phyloP scores from a whole-genome alignment of 371 early-diverging fungal species.

The Syncephalastrum sp. region DNA sequence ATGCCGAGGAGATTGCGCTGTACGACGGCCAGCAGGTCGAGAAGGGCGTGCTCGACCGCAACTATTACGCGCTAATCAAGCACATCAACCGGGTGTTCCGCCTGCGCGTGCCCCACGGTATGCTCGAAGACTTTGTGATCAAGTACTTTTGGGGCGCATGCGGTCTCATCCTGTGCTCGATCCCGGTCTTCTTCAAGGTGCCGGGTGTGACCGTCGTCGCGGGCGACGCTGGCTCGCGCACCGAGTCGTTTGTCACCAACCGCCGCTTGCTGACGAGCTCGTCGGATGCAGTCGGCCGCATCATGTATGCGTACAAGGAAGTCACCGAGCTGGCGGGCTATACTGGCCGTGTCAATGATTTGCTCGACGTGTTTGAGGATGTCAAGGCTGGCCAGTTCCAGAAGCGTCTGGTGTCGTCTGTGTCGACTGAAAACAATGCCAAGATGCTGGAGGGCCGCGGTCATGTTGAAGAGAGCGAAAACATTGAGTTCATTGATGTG shows the following conservation, averaged over 20 bases:
- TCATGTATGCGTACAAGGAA: slow-evolving; percentile 92
- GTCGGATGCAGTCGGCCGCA: slow-evolving; percentile 88
- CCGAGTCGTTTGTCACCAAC: slow-evolving; percentile 87
- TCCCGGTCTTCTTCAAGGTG: slow-evolving; percentile 87
- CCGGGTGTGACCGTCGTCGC: slow-evolving; percentile 38
- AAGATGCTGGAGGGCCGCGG: slow-evolving; percentile 68
- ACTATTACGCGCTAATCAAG: slow-evolving; percentile 73
- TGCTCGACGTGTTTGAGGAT: slow-evolving; percentile 81
- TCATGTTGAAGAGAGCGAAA: slow-evolving; percentile 61
- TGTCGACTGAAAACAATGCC: slow-evolving; percentile 56
- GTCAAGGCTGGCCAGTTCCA: slow-evolving; percentile 73
- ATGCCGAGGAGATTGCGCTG: slow-evolving; percentile 90
- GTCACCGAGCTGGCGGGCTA: slow-evolving; percentile 89
- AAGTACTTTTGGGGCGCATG: slow-evolving; percentile 95
- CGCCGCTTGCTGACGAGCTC: slow-evolving; percentile 78
- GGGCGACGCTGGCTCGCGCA: slow-evolving; percentile 52
- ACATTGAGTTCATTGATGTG: slow-evolving; percentile 87
- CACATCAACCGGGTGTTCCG: slow-evolving; percentile 83
- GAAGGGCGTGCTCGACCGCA: slow-evolving; percentile 70
- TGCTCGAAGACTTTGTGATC: slow-evolving; percentile 90
- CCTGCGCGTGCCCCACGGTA: slow-evolving; percentile 79
- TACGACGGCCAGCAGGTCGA: slow-evolving; percentile 80
- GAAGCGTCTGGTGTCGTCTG: slow-evolving; percentile 62
- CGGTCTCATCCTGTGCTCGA: slow-evolving; percentile 85
- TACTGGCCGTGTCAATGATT: slow-evolving; percentile 80